Base-by-base conservation (phyloP, 306 rosid genomes). In the Cicer arietinum region DNA sequence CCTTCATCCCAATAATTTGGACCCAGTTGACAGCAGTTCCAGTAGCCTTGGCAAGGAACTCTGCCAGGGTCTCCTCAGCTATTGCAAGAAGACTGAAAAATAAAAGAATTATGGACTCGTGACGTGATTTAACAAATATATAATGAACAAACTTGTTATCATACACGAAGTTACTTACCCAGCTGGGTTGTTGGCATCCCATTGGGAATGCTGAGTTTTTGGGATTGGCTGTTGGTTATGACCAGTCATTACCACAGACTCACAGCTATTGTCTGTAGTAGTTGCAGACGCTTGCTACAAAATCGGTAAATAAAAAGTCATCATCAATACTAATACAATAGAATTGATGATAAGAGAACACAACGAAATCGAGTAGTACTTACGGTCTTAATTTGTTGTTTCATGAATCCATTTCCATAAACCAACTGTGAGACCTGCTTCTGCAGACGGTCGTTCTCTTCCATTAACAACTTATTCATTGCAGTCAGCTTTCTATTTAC, bases 11-110 rank as follows among this genome's bases (percentile, higher is more conserved):
- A 94, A 94, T 94, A 93, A 91, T 90, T 93, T 94, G 98, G 78
- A 94, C 98, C 98, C 98, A 94, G 97, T 94, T 90, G 88, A 94
- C 97, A 94, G 98, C 98, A 86, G 98, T 94, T 89, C 98, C 97
- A 42, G 98, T 94, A 87, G 98, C 98, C 95, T 94, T 94, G 61
- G 98, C 88, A 77, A 94, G 95, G 94, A 94, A 94, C 98, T 94
- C 98, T 87, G 98, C 98, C 94, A 94, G 86, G 98, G 98, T 92
- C 96, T 90, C 98, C 94, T 94, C 97, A 1, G 98, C 98, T 18
- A 94, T 80, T 9, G 97, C 95, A 39, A 91, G 96, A 79, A 94
- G 98, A 89, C 98, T 91, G 67, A 44, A 56, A 53, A 56, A 53
- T 42, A 35, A 73, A 44, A 11, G 5, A 7, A 17, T 53, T 0